Evolutionary conservation across 257 asterid species (phyloP).

Genomic region (Paraleonurus japonicus): DNA sequence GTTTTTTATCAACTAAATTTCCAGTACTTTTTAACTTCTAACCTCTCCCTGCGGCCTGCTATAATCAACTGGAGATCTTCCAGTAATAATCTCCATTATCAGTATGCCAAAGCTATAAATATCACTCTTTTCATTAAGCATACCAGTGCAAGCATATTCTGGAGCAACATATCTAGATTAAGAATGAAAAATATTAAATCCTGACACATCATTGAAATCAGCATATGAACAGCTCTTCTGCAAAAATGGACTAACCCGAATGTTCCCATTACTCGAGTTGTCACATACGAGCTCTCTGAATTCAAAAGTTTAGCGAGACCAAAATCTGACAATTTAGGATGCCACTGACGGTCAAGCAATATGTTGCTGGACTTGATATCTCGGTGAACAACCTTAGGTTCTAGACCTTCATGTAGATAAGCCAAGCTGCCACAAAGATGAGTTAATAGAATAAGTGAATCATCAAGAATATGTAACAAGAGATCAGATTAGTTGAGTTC

Average conservation of each 20-base stretch:
- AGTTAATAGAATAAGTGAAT: constrained; percentile 2
- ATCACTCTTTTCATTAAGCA: constrained; percentile 96
- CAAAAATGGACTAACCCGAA: constrained; percentile 67
- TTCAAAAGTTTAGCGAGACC: constrained; percentile 94
- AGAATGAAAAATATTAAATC: constrained; percentile 17
- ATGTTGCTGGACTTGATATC: constrained; percentile 95
- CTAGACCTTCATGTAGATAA: constrained; percentile 95
- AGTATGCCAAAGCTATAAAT: constrained; percentile 93
- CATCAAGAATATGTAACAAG: not conserved
- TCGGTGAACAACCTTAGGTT: constrained; percentile 99
- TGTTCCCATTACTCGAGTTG: constrained; percentile 98
- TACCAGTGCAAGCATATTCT: constrained; percentile 96
- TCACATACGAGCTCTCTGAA: constrained; percentile 79
- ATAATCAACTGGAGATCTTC: constrained; percentile 91
- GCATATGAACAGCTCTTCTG: not conserved
- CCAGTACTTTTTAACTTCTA: not conserved
- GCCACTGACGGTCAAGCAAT: constrained; percentile 91
- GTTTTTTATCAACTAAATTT: not conserved
- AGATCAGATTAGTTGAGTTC: constrained; percentile 18
- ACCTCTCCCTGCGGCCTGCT: constrained; percentile 87
- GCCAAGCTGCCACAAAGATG: constrained; percentile 62
- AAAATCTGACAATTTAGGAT: constrained; percentile 88
- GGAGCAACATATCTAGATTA: constrained; percentile 89
- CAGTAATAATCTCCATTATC: constrained; percentile 92
- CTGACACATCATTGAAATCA: not conserved